Percentiles rank a stretch among this genome's conserved stretches.
Evolutionary conservation across 1,284 basidiomycete species (phyloP).

Genomic region (Entoloma clypeatum): DNA sequence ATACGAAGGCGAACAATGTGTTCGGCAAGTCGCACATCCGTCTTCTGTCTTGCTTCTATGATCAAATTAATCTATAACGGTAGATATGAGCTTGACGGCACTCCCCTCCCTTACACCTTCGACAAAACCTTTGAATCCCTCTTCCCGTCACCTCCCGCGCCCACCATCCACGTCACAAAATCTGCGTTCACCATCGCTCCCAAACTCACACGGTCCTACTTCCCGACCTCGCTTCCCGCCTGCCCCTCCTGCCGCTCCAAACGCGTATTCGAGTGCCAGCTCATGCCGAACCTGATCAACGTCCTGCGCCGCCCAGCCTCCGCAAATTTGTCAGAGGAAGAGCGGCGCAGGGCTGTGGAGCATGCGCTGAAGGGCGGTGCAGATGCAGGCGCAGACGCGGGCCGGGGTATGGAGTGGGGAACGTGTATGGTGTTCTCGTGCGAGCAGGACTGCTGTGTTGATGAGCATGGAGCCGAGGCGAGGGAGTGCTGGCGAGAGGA

Average conservation of each 20-base stretch:
- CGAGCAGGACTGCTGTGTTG: conserved; percentile 61
- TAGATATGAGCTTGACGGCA: conserved; percentile 76
- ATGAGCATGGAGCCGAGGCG: conserved; percentile 35
- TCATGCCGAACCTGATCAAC: conserved; percentile 86
- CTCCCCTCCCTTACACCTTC: conserved; percentile 69
- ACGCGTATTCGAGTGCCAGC: conserved; percentile 78
- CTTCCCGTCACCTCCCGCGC: conserved; percentile 54
- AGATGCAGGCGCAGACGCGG: conserved; percentile 28
- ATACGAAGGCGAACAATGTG: conserved; percentile 69
- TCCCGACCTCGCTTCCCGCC: conserved; percentile 41
- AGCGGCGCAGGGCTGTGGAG: conserved; percentile 54
- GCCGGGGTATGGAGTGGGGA: conserved; percentile 78
- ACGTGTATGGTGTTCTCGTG: conserved; percentile 81
- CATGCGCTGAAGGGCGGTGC: conserved; percentile 43
- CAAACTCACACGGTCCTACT: conserved; percentile 47
- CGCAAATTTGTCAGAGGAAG: conserved; percentile 49
- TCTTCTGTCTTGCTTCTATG: conserved; percentile 6
- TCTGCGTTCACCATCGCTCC: conserved; percentile 53
- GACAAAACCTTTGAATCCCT: conserved; percentile 64
- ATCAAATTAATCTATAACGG: background rate
- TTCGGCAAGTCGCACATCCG: conserved; percentile 50
- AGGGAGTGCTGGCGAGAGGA: conserved; percentile 71
- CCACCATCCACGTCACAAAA: conserved; percentile 51
- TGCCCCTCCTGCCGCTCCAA: conserved; percentile 59
- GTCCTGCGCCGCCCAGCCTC: conserved; percentile 42